Evolutionary conservation across 768 basidiomycete species (phyloP).

Genomic region (Sporobolomyces roseus): DNA sequence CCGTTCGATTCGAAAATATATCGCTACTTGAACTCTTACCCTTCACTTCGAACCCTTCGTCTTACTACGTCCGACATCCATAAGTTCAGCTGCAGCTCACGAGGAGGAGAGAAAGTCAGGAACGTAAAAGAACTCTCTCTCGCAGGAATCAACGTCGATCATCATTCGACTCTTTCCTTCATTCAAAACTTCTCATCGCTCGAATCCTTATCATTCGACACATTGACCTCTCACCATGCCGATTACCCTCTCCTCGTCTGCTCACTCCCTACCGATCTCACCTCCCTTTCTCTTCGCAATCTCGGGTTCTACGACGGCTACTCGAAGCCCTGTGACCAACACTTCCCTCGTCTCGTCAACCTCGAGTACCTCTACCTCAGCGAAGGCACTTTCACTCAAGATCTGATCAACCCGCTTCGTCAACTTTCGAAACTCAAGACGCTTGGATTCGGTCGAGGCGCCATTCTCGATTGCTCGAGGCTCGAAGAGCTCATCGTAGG

Average conservation of each 20-base stretch:
- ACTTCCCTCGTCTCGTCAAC: background rate
- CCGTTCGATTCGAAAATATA: conserved; percentile 1
- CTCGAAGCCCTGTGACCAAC: background rate
- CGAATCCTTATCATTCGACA: background rate
- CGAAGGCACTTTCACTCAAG: background rate
- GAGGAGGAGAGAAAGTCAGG: background rate
- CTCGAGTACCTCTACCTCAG: conserved; percentile 26
- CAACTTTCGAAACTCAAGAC: background rate
- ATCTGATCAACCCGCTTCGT: background rate
- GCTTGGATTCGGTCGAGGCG: conserved; percentile 15
- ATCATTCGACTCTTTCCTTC: background rate
- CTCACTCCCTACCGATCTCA: background rate
- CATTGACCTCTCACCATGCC: background rate
- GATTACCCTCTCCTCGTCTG: background rate
- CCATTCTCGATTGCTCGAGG: background rate
- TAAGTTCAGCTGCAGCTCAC: background rate
- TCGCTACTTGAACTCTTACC: background rate
- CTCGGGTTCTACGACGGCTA: background rate
- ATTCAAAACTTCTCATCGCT: background rate
- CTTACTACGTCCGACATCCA: background rate
- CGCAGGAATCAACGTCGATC: background rate
- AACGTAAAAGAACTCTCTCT: background rate
- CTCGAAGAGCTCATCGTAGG: background rate
- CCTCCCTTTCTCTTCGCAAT: background rate
- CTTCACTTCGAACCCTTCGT: background rate